Conservation (phyloP, 2,329 filamentous ascomycete genomes). For the Nectriaceae sp. region DNA sequence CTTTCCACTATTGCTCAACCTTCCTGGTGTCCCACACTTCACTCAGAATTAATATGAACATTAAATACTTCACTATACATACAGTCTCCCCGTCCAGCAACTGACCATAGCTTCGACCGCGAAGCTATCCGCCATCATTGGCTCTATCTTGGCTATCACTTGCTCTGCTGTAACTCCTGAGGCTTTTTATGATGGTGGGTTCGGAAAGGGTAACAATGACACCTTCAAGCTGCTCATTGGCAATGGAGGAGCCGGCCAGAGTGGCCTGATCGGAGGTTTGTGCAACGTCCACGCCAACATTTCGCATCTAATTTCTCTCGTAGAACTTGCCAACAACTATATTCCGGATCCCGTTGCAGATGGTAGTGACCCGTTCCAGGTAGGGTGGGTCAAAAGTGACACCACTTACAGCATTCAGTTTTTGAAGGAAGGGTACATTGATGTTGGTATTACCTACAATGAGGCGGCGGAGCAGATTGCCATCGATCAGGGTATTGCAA, state of each 20-base stretch:
- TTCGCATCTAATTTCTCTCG: not conserved
- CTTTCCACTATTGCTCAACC: too few species aligned
- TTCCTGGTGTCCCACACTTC: too few species aligned
- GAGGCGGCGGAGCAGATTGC: slow-evolving; percentile 44
- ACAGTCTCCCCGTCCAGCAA: too few species aligned
- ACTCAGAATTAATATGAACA: too few species aligned
- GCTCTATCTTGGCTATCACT: slow-evolving; percentile 23
- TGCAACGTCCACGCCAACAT: rapidly evolving
- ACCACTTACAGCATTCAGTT: slow-evolving; percentile 48
- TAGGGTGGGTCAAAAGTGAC: slow-evolving; percentile 48
- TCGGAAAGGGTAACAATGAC: slow-evolving; percentile 10
- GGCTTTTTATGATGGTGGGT: slow-evolving; percentile 23
- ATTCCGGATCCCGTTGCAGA: slow-evolving; percentile 22
- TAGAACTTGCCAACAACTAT: slow-evolving; percentile 30
- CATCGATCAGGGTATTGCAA: slow-evolving; percentile 40
- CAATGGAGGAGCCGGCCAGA: slow-evolving; percentile 40
- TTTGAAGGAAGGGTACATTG: slow-evolving; percentile 39
- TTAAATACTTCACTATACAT: too few species aligned
- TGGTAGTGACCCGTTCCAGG: slow-evolving; percentile 35
- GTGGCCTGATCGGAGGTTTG: slow-evolving; percentile 36
- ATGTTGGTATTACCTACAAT: slow-evolving; percentile 49
- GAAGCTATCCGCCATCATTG: too few species aligned
- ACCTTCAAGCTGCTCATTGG: slow-evolving; percentile 31
- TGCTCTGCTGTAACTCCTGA: slow-evolving; percentile 15
- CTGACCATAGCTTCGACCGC: too few species aligned